phyloP scores from a whole-genome alignment of 2,329 filamentous ascomycete species.

The Xylaria sp. region DNA sequence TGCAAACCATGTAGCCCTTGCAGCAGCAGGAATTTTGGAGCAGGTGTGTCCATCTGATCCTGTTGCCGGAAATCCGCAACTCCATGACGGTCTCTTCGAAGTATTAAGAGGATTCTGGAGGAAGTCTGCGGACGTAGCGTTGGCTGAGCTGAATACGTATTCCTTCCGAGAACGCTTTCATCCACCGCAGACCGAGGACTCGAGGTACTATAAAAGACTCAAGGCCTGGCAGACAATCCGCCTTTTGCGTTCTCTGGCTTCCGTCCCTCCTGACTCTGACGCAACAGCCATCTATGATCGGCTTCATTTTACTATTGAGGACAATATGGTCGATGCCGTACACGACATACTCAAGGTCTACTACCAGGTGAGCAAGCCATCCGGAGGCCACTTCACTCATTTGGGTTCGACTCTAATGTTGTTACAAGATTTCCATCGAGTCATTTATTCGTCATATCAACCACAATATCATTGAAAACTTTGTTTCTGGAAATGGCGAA shows the following conservation, averaged over 20 bases:
- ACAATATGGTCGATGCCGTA: conserved; percentile 51
- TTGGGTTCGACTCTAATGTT: conserved; percentile 2
- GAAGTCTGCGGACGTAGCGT: neutral
- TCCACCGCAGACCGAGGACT: conserved; percentile 43
- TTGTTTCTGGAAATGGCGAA: conserved; percentile 35
- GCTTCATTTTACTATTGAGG: conserved; percentile 39
- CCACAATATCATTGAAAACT: conserved; percentile 43
- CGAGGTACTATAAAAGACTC: conserved; percentile 42
- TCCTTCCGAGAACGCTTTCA: conserved; percentile 36
- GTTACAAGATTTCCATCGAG: conserved; percentile 45
- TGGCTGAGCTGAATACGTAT: conserved; percentile 17
- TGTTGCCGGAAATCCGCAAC: conserved; percentile 26
- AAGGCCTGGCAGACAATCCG: conserved; percentile 37
- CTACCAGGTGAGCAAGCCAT: conserved; percentile 49
- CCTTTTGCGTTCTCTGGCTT: conserved; percentile 39
- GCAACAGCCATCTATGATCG: conserved; percentile 33
- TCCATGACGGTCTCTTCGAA: conserved; percentile 10
- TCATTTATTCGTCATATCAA: conserved; percentile 47
- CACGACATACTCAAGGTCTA: conserved; percentile 54
- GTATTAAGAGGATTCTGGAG: conserved; percentile 41
- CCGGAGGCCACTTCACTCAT: neutral
- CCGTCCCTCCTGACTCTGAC: neutral
- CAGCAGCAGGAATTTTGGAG: neutral
- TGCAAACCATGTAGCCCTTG: conserved; percentile 31
- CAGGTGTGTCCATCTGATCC: conserved; percentile 10